Percentiles rank a stretch among this genome's conserved stretches.
Conservation (phyloP, 2,329 filamentous ascomycete genomes). For the Botrytis aclada region DNA sequence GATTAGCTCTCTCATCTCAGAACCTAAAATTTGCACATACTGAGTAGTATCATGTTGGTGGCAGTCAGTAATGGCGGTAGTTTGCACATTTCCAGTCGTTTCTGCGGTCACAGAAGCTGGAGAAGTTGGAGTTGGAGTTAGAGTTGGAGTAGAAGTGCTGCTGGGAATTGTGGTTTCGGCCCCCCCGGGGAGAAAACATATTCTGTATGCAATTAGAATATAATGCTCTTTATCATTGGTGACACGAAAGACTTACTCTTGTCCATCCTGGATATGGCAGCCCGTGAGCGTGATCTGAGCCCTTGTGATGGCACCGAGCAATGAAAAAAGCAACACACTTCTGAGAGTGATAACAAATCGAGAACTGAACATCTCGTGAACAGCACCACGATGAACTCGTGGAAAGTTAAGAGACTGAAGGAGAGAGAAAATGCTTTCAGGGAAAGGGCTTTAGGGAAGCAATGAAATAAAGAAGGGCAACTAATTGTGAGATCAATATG, state of each 20-base stretch:
- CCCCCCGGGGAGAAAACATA: not conserved
- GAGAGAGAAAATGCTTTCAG: not conserved
- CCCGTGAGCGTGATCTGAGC: not conserved
- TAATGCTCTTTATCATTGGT: not conserved
- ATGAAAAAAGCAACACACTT: not conserved
- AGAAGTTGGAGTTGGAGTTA: not conserved
- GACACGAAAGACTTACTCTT: not conserved
- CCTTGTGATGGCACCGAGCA: not conserved
- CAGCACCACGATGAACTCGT: not conserved
- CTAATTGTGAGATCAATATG: not conserved
- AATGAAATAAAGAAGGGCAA: not conserved
- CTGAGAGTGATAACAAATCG: not conserved
- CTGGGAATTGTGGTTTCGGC: not conserved
- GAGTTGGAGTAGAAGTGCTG: not conserved
- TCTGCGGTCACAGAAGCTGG: not conserved
- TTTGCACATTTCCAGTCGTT: not conserved
- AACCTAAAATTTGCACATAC: not conserved
- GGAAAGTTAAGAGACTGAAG: not conserved
- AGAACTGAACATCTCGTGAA: not conserved
- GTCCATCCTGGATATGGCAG: not conserved
- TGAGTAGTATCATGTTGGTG: conserved; percentile 2
- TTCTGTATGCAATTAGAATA: not conserved
- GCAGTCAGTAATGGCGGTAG: not conserved
- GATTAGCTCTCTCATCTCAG: not conserved
- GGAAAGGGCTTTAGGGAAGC: not conserved